Evolutionary conservation across 805 yeast genomes (phyloP), one percentile per base, ranked within the genome.

Genomic region (Jamesozyma spencerorum): DNA sequence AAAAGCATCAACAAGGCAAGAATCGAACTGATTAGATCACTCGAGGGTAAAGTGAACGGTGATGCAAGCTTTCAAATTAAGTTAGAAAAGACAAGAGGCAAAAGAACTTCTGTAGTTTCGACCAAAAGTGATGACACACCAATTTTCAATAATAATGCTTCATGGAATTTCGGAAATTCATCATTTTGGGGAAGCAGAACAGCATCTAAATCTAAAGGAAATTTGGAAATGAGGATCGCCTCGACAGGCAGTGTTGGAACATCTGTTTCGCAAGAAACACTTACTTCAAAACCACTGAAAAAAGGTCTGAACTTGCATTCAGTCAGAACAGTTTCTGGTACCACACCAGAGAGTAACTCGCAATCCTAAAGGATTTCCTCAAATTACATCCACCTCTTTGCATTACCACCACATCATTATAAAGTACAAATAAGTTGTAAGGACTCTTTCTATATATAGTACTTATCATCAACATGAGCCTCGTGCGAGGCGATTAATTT

Each of bases 271-370:
- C 47, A 45, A 18, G 54, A 48, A 3, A 26, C 46, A 20, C 26
- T 27, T 34, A 24, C 36, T 2, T 29, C 47, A 22, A 38, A 43
- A 10, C 38, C 45, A 4, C 32, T 50, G 14, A 51, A 49, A 39
- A 48, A 44, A 33, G 60, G 60, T 10, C 34, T 55, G 12, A 48
- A 54, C 12, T 35, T 55, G 17, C 51, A 53, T 36, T 47, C 50
- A 5, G 28, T 47, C 1, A 28, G 47, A 24, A 31, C 40, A 14
- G 40, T 45, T 19, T 43, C 50, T 6, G 41, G 35, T 22, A 22
- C 26, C 6, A 22, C 26, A 10, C 26, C 26, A 6, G 26, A 22
- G 26, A 10, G 10, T 6, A 22, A 22, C 10, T 10, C 10, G 6
- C 26, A 22, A 22, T 6, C 6, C 26, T 10, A 22, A n/a, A n/a